Base-by-base conservation (phyloP, 805 yeast species). In the Candida cerambycidarum region DNA sequence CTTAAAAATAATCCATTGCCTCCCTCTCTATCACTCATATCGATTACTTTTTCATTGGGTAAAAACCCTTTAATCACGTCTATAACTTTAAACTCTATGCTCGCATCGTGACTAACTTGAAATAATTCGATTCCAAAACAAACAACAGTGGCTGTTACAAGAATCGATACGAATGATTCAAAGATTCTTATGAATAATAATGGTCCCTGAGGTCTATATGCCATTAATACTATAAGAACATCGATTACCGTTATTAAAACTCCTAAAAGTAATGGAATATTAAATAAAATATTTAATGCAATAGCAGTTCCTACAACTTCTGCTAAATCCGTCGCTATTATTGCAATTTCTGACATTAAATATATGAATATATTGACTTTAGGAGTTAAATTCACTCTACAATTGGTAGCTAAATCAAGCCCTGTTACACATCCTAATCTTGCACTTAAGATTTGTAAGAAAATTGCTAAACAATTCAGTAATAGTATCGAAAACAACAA, bases 261-360 rank as follows among this genome's bases (percentile, higher is more conserved):
- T 41, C 97, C 97, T 30, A 74, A 62, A 1, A 81, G 58, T 43
- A 89, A 68, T 0, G 96, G 96, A 9, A 89, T 78, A 1, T 76
- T 72, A 54, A 89, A 82, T 19, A 89, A 61, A 45, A 89, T 87
- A 51, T 87, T 82, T 39, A 89, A 69, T 0, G 96, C 80, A 37
- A 89, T 86, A 9, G 96, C 96, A 3, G 96, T 85, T 2, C 97
- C 97, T 6, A 89, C 92, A 9, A 89, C 96, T 61, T 89, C 97
- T 0, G 97, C 97, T 54, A 89, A 67, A 59, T 89, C 97, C 0
- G 97, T 89, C 8, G 96, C 95, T 27, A 89, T 83, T 47, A 89
- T 89, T 2, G 96, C 96, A 17, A 87, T 53, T 55, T 89, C 96
- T 0, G 96, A 89, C 52, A 85, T 73, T 1, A 78, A 58, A 58